These are phyloP conservation scores for Lactarius pseudohatsudake DNA, from an alignment of 768 basidiomycete genomes.

Conservation along the genomic window DNA sequence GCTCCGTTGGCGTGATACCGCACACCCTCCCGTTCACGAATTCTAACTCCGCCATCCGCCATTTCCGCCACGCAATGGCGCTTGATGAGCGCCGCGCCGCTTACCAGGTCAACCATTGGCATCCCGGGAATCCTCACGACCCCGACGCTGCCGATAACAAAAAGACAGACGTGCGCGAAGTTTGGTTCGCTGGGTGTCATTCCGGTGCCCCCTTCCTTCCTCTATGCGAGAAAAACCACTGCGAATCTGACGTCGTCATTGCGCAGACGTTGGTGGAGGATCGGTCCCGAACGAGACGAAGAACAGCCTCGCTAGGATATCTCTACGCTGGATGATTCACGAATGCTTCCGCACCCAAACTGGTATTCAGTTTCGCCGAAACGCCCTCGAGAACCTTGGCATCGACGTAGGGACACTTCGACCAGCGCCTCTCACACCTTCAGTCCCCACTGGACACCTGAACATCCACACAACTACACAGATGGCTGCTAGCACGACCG, in stretches of 20 bases:
- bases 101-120: constrained; percentile 42
- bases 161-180: constrained; percentile 65
- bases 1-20: constrained; percentile 66
- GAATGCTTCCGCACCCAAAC: constrained; percentile 50
- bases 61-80: constrained; percentile 70
- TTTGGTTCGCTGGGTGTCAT: constrained; percentile 80
- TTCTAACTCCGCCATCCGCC: constrained; percentile 56
- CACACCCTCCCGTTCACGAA: constrained; percentile 64
- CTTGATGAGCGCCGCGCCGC: constrained; percentile 68
- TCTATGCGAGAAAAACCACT: neutral
- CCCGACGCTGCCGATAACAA: constrained; percentile 25
- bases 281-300: constrained; percentile 55
- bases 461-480: neutral
- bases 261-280: constrained; percentile 74
- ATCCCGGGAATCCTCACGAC: constrained; percentile 38
- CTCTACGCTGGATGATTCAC: constrained; percentile 59
- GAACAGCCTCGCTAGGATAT: constrained; percentile 65
- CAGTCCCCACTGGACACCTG: neutral
- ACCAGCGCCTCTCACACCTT: neutral
- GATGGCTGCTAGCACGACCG: constrained; percentile 16
- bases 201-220: constrained; percentile 47
- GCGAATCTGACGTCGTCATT: constrained; percentile 2
- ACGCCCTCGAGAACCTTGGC: constrained; percentile 36
- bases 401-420: constrained; percentile 33
- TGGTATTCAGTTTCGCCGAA: constrained; percentile 42